Conservation (phyloP, 331 rosid species). For the Stylosanthes scabra region DNA sequence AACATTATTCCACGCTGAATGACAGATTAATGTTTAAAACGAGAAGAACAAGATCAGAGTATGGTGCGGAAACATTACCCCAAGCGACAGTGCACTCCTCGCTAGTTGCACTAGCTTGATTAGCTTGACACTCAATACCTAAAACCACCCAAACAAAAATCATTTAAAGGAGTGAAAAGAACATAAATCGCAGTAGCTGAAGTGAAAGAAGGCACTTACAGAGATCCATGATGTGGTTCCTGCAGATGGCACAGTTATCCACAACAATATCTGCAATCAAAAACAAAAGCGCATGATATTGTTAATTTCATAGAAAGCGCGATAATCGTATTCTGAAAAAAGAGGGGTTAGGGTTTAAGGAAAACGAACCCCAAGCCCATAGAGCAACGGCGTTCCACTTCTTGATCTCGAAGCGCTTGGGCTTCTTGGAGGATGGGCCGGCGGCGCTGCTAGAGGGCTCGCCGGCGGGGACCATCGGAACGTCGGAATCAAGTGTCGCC, state of each 20-base stretch:
- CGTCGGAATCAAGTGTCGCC: conserved; percentile 97
- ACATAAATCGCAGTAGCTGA: neutral
- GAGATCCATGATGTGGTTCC: conserved; percentile 99
- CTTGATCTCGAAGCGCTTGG: conserved; percentile 93
- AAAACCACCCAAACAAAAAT: conserved; percentile 20
- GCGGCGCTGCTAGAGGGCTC: conserved; percentile 89
- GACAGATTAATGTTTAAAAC: neutral
- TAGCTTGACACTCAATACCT: conserved; percentile 98
- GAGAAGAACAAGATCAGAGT: neutral
- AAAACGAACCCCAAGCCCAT: conserved; percentile 95
- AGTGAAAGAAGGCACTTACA: conserved; percentile 56
- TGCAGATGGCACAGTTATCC: conserved; percentile 97
- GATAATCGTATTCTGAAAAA: neutral
- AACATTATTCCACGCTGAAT: neutral
- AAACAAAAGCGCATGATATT: too few relatives aligned
- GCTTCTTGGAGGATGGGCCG: conserved; percentile 80
- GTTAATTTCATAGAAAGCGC: neutral
- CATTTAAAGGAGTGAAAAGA: neutral
- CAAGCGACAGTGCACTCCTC: conserved; percentile 98
- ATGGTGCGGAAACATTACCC: conserved; percentile 60
- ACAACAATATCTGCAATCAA: conserved; percentile 84
- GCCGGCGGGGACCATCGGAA: conserved; percentile 86
- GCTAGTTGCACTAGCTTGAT: conserved; percentile 94
- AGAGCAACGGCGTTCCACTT: conserved; percentile 99
- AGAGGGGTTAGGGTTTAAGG: conserved; percentile 34